Percentiles rank a stretch among this genome's conserved stretches.
Evolutionary conservation across 148 eudicot genomes (phyloP).

Genomic region (Camellia granthamiana): DNA sequence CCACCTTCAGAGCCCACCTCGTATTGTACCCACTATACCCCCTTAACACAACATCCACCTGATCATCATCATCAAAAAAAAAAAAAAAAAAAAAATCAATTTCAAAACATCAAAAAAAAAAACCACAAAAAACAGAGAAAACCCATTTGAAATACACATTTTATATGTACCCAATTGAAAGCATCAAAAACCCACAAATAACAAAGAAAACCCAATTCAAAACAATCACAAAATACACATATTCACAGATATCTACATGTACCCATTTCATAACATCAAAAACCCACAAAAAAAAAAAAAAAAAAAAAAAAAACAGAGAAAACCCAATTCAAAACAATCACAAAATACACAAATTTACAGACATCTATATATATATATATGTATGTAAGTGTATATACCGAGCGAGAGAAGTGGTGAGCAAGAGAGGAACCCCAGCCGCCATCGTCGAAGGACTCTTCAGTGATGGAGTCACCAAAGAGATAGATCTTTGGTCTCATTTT

Average conservation of each 20-base stretch:
- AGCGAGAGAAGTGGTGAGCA: slow-evolving; percentile 69
- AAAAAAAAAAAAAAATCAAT: background rate
- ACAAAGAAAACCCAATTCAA: background rate
- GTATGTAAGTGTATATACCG: slow-evolving; percentile 34
- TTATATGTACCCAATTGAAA: too few relatives aligned
- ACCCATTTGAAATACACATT: too few relatives aligned
- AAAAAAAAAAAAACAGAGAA: background rate
- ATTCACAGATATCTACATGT: background rate
- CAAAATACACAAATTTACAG: background rate
- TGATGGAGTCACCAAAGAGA: slow-evolving; percentile 87
- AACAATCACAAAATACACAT: background rate
- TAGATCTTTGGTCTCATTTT: slow-evolving; percentile 73
- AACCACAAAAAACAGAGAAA: too few relatives aligned
- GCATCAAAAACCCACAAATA: background rate
- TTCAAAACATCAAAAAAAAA: too few relatives aligned
- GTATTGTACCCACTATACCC: slow-evolving; percentile 96
- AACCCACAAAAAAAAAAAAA: background rate
- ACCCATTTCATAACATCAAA: too few relatives aligned
- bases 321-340: background rate
- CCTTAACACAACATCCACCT: slow-evolving; percentile 77
- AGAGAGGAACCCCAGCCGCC: slow-evolving; percentile 91
- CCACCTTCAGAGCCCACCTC: slow-evolving; percentile 68
- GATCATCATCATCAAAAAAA: background rate
- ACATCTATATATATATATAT: background rate
- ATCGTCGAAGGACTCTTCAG: slow-evolving; percentile 62